phyloP scores from a whole-genome alignment of 495 filamentous ascomycete species.

The Neurospora sp. region DNA sequence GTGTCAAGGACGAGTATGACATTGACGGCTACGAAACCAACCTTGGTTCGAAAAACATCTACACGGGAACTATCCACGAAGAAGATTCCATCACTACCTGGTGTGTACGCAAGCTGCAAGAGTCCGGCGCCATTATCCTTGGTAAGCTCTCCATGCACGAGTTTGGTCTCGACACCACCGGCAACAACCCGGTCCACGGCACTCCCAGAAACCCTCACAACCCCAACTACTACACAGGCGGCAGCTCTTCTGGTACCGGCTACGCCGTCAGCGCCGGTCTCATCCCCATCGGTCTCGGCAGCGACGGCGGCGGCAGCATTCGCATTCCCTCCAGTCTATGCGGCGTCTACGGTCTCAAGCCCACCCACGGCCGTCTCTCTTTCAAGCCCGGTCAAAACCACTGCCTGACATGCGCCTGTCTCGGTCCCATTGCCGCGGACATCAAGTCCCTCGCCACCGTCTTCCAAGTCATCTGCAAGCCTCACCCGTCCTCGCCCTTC shows the following conservation, averaged over 20 bases:
- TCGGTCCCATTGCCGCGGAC: slow-evolving; percentile 63
- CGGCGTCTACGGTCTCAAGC: slow-evolving; percentile 75
- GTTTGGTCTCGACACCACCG: slow-evolving; percentile 66
- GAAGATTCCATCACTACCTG: slow-evolving; percentile 42
- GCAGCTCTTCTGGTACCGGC: slow-evolving; percentile 70
- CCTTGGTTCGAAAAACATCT: slow-evolving; percentile 41
- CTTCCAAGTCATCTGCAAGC: slow-evolving; percentile 60
- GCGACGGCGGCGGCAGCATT: slow-evolving; percentile 75
- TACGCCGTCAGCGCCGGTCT: slow-evolving; percentile 65
- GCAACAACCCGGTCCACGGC: slow-evolving; percentile 71
- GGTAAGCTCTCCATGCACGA: slow-evolving; percentile 85
- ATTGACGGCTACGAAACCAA: slow-evolving; percentile 60
- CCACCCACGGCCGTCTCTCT: slow-evolving; percentile 63
- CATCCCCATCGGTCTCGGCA: slow-evolving; percentile 69
- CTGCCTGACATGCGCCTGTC: slow-evolving; percentile 49
- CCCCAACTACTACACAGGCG: slow-evolving; percentile 64
- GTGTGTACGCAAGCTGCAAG: slow-evolving; percentile 61
- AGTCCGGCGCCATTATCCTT: slow-evolving; percentile 63
- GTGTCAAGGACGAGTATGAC: slow-evolving; percentile 47
- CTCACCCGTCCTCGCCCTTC: slow-evolving; percentile 50
- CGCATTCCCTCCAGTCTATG: slow-evolving; percentile 70
- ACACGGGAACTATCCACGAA: slow-evolving; percentile 31
- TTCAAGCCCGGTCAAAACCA: slow-evolving; percentile 48
- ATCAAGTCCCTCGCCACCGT: slow-evolving; percentile 64
- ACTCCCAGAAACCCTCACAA: slow-evolving; percentile 76